Percentiles rank a stretch among this genome's conserved stretches.
Evolutionary conservation across 1,139 yeast species (phyloP).

Genomic region (Lodderomyces elongisporus): DNA sequence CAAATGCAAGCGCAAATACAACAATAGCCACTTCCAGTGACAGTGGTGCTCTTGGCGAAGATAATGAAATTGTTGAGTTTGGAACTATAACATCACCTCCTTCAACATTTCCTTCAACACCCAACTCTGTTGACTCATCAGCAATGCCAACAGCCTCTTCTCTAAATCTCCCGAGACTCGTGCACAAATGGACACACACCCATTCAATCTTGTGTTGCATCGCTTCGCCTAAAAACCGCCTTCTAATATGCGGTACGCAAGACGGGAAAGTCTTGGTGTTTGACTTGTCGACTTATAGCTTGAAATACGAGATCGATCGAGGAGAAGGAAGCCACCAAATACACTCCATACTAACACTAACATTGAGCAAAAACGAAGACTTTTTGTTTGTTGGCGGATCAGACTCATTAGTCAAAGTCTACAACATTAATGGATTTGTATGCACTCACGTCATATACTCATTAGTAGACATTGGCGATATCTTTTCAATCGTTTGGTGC

Average conservation of each 20-base stretch:
- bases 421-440: slow-evolving; percentile 48
- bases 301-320: slow-evolving; percentile 32
- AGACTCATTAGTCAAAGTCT: slow-evolving; percentile 82
- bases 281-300: slow-evolving; percentile 61
- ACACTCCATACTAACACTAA: slow-evolving; percentile 68
- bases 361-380: slow-evolving; percentile 53
- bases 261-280: slow-evolving; percentile 74
- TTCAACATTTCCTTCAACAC: slow-evolving; percentile 9
- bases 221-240: slow-evolving; percentile 52
- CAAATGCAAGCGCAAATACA: too few species aligned
- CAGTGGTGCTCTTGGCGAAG: too few species aligned
- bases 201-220: slow-evolving; percentile 77
- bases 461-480: slow-evolving; percentile 85
- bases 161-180: slow-evolving; percentile 19
- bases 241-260: slow-evolving; percentile 89
- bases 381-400: slow-evolving; percentile 81
- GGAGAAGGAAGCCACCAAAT: slow-evolving; percentile 46
- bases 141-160: slow-evolving; percentile 5
- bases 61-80: too few species aligned
- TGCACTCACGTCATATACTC: slow-evolving; percentile 72
- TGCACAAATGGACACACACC: slow-evolving; percentile 74
- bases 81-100: slow-evolving; percentile 10
- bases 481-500: slow-evolving; percentile 77
- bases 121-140: slow-evolving; percentile 3
- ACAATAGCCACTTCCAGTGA: too few species aligned